phyloP scores from a whole-genome alignment of 306 rosid species.

The Hippophae gyantsensis region DNA sequence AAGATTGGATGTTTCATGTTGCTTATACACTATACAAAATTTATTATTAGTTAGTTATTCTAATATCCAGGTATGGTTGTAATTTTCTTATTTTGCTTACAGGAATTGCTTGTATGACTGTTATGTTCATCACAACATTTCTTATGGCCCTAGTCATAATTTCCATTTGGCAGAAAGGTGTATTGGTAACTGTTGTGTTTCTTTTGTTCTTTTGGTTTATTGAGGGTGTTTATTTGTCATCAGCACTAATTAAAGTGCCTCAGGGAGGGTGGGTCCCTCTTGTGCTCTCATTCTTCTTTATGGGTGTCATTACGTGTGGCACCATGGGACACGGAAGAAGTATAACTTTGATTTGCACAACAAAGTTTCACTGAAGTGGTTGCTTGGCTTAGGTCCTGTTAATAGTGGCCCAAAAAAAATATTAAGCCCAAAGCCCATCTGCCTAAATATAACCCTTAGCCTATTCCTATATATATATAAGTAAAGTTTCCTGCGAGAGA shows the following conservation, averaged over 20 bases:
- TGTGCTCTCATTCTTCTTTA: slow-evolving; percentile 52
- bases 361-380: slow-evolving; percentile 82
- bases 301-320: slow-evolving; percentile 70
- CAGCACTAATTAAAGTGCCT: slow-evolving; percentile 75
- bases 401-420: no score
- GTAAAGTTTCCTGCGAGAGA: no score
- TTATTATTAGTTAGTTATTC: neutral
- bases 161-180: slow-evolving; percentile 70
- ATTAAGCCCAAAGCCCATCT: no score
- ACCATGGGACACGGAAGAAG: slow-evolving; percentile 67
- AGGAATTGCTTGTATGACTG: slow-evolving; percentile 82
- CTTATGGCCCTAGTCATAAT: slow-evolving; percentile 63
- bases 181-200: slow-evolving; percentile 38
- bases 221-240: slow-evolving; percentile 63
- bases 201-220: slow-evolving; percentile 61
- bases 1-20: no score
- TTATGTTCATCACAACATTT: slow-evolving; percentile 70
- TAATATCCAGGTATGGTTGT: neutral
- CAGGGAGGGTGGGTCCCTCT: slow-evolving; percentile 94
- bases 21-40: neutral
- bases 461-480: no score
- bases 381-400: slow-evolving; percentile 67
- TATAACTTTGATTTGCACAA: slow-evolving; percentile 68
- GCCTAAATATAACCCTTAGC: no score
- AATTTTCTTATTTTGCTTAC: slow-evolving; percentile 26